Evolutionary conservation across 2,329 filamentous ascomycete genomes (phyloP).

Genomic region (Phaeomoniella chlamydospora): DNA sequence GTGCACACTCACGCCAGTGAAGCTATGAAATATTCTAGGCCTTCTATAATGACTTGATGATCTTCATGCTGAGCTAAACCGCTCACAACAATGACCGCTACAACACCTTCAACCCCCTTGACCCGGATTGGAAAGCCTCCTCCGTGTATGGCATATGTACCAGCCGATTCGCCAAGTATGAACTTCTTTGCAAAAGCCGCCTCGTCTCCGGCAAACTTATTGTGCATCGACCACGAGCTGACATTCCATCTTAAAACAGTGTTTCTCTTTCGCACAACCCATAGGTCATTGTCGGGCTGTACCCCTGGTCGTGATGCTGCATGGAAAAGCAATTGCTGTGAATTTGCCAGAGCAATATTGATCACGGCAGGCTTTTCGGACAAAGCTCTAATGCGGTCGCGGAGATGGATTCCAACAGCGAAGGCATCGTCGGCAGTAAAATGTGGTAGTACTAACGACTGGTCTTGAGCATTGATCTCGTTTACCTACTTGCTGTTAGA

Average conservation of each 20-base stretch:
- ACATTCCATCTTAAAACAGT: conserved; percentile 58
- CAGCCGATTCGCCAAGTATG: conserved; percentile 39
- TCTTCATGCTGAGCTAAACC: conserved; percentile 66
- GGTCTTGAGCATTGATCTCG: conserved; percentile 7
- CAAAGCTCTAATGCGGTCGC: conserved; percentile 19
- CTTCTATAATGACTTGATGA: conserved; percentile 61
- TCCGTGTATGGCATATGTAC: conserved; percentile 62
- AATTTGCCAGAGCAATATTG: conserved; percentile 21
- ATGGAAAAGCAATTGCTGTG: conserved; percentile 53
- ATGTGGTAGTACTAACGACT: conserved; percentile 15
- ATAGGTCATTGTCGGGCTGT: conserved; percentile 55
- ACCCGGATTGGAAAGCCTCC: conserved; percentile 63
- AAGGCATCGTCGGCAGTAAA: conserved; percentile 25
- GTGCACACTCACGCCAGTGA: not conserved
- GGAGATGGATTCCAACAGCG: conserved; percentile 21
- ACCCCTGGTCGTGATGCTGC: conserved; percentile 51
- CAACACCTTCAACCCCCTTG: conserved; percentile 55
- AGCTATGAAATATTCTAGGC: conserved; percentile 39
- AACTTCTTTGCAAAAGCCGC: conserved; percentile 49
- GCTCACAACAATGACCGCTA: conserved; percentile 61
- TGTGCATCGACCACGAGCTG: conserved; percentile 57
- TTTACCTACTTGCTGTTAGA: not conserved
- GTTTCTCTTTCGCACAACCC: conserved; percentile 57
- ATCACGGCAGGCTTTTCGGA: conserved; percentile 21
- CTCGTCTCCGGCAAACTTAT: conserved; percentile 53